Evolutionary conservation across 257 asterid species (phyloP), one percentile per base, ranked within the genome.

Genomic region (Nicotiana paniculata): DNA sequence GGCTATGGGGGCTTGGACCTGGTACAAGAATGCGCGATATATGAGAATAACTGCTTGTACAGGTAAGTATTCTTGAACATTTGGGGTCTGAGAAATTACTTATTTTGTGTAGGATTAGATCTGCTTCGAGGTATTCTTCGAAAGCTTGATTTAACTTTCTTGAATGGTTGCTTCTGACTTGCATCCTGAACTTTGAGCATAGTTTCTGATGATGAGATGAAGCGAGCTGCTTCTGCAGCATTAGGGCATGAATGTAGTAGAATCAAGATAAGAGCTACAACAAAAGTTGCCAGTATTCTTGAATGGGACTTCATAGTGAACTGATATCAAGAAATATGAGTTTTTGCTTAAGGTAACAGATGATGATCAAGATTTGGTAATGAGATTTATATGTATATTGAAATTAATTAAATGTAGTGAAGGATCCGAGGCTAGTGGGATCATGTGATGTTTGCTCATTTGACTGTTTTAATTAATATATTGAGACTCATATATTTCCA

Each of bases 21-120:
- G 76, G 82, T 79, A 77, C 66, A 66, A 68, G 61, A 48, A 66
- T 69, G 59, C 53, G 33, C 9, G 26, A 82, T 68, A 58, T 57
- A 24, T 69, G 80, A 62, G 54, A 54, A 76, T 53, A 51, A 3
- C 43, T 6, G 30, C 57, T 35, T 24, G 57, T 32, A 55, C 46
- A 51, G 13, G 55, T 21, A 59, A 76, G 30, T 28, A 28, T 12
- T 33, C 67, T 24, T 54, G 62, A 30, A 70, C 26, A 64, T 24
- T 48, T 85, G 37, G 24, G 77, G 79, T 77, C 18, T 39, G 18
- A 68, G 16, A 13, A 67, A 6, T 81, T 82, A 87, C 88, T 87
- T 84, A 81, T 87, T 87, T 85, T 85, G 90, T 6, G 82, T 87
- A n/a, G 90, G 90, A 64, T 87, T 87, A 5, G 84, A 84, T 66